These are phyloP conservation scores for Lipomyces kockii DNA, from an alignment of 805 yeast genomes.

Conservation along the genomic window DNA sequence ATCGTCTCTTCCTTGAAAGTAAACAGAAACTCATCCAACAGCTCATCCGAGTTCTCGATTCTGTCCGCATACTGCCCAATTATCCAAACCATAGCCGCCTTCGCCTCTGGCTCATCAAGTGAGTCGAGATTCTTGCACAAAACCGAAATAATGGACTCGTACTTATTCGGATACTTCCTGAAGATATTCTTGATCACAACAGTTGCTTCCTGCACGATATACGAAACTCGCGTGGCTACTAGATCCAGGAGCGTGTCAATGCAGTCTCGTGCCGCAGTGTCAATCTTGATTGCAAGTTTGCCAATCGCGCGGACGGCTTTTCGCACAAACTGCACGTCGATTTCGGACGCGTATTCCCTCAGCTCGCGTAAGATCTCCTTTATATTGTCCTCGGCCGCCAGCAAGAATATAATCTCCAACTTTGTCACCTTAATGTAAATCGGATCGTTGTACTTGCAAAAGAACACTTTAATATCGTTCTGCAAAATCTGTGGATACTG, in stretches of 20 bases:
- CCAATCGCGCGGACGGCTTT: slow-evolving; percentile 91
- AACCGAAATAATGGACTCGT: slow-evolving; percentile 51
- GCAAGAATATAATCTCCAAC: slow-evolving; percentile 78
- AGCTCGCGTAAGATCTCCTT: slow-evolving; percentile 70
- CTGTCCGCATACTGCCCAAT: slow-evolving; percentile 68
- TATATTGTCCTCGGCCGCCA: slow-evolving; percentile 70
- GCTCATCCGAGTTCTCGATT: slow-evolving; percentile 51
- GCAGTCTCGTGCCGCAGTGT: slow-evolving; percentile 64
- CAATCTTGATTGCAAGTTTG: slow-evolving; percentile 78
- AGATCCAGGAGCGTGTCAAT: slow-evolving; percentile 65
- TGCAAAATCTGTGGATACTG: slow-evolving; percentile 62
- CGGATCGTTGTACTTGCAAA: slow-evolving; percentile 83
- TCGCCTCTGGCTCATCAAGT: slow-evolving; percentile 78
- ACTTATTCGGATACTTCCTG: slow-evolving; percentile 71
- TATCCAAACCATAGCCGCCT: slow-evolving; percentile 80
- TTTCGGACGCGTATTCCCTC: slow-evolving; percentile 84
- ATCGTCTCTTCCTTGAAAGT: slow-evolving; percentile 65
- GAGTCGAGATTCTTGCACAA: slow-evolving; percentile 54
- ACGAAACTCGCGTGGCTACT: slow-evolving; percentile 66
- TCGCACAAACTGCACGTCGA: slow-evolving; percentile 83
- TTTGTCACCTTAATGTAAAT: slow-evolving; percentile 88
- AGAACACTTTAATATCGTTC: slow-evolving; percentile 78
- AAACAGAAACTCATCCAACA: slow-evolving; percentile 52
- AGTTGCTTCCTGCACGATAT: slow-evolving; percentile 78
- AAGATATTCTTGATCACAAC: slow-evolving; percentile 76